These are phyloP conservation scores for Dillenia turbinata DNA, from an alignment of 164 flowering plant species.

Conservation along the genomic window DNA sequence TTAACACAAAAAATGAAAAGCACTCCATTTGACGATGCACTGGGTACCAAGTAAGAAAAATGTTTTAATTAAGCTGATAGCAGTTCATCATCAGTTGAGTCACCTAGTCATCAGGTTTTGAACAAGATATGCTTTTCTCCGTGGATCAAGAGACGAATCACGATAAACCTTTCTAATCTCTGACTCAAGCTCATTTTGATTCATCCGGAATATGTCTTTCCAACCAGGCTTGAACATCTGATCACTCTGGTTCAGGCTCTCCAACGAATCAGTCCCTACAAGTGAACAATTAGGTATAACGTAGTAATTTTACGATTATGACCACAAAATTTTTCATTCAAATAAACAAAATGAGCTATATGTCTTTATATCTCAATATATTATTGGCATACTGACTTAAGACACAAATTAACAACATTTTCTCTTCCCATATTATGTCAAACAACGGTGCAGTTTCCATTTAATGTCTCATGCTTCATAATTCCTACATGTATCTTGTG, in stretches of 20 bases:
- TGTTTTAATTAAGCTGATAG: background rate
- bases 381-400: no score
- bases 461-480: no score
- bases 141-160: constrained; percentile 83
- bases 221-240: constrained; percentile 92
- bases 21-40: no score
- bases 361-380: no score
- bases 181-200: constrained; percentile 90
- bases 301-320: no score
- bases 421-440: no score
- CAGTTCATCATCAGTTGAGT: constrained; percentile 4
- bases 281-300: background rate
- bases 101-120: constrained; percentile 97
- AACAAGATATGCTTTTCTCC: constrained; percentile 84
- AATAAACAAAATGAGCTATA: no score
- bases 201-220: constrained; percentile 93
- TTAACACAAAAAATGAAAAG: no score
- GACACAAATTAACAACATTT: no score
- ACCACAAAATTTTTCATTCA: no score
- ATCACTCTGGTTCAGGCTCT: constrained; percentile 54
- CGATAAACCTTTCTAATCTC: constrained; percentile 85
- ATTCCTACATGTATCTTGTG: no score
- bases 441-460: no score
- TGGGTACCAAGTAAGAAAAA: background rate
- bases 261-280: constrained; percentile 48